A percentile compares a stretch with the other conserved stretches of the same genome.
Evolutionary conservation across 2,329 filamentous ascomycete species (phyloP).

Genomic region (Aspergillus sojae): DNA sequence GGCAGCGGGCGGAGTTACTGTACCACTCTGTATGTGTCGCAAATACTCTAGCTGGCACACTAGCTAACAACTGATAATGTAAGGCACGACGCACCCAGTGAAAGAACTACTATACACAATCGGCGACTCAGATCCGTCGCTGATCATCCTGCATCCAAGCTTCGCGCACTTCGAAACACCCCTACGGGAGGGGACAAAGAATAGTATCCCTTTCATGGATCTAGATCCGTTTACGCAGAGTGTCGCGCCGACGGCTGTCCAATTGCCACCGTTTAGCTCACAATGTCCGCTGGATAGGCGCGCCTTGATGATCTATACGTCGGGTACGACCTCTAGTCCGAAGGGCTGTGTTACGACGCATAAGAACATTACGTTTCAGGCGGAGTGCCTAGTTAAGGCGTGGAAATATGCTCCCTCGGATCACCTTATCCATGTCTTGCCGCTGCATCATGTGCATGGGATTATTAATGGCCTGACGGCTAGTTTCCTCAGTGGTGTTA

Average conservation of each 20-base stretch:
- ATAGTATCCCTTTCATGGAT: slow-evolving; percentile 35
- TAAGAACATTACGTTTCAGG: slow-evolving; percentile 41
- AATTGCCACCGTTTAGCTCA: slow-evolving; percentile 36
- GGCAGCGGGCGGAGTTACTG: slow-evolving; percentile 47
- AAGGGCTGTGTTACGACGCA: slow-evolving; percentile 49
- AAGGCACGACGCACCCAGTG: slow-evolving; percentile 46
- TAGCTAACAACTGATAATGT: neutral
- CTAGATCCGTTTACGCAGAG: slow-evolving; percentile 25
- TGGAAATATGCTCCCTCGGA: slow-evolving; percentile 41
- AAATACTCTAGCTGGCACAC: neutral
- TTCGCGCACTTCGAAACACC: slow-evolving; percentile 38
- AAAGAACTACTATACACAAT: slow-evolving; percentile 47
- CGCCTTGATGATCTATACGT: slow-evolving; percentile 48
- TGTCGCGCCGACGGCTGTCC: slow-evolving; percentile 23
- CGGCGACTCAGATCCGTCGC: slow-evolving; percentile 44
- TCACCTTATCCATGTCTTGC: slow-evolving; percentile 53
- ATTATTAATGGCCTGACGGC: slow-evolving; percentile 54
- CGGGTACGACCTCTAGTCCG: slow-evolving; percentile 45
- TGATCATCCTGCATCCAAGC: slow-evolving; percentile 44
- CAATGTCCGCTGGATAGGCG: slow-evolving; percentile 32
- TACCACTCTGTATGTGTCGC: slow-evolving; percentile 44
- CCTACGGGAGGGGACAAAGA: slow-evolving; percentile 32
- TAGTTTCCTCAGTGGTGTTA: slow-evolving; percentile 48
- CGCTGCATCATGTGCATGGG: slow-evolving; percentile 55
- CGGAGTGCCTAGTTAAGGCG: slow-evolving; percentile 32